A percentile compares a stretch with the other conserved stretches of the same genome.
These are phyloP conservation scores for Bolboschoenus planiculmis DNA, from an alignment of 176 grass and related monocot species.

Conservation along the genomic window DNA sequence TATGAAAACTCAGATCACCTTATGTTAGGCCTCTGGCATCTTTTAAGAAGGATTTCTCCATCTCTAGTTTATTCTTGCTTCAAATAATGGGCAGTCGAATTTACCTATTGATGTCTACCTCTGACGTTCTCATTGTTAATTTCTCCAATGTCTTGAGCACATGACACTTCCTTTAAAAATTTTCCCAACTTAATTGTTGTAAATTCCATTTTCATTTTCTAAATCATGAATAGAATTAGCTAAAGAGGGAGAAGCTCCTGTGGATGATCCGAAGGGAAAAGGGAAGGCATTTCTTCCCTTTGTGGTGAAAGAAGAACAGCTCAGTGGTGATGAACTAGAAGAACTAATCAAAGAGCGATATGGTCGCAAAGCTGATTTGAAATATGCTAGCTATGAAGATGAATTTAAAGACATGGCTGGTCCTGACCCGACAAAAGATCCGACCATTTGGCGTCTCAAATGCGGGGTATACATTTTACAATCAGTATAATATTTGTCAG, in stretches of 20 bases:
- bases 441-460: constrained; percentile 80
- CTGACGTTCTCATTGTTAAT: neutral
- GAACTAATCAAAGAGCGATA: constrained; percentile 72
- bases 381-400: constrained; percentile 43
- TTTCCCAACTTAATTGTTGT: neutral
- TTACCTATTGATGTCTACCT: neutral
- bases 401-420: constrained; percentile 36
- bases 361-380: constrained; percentile 31
- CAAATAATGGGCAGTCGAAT: neutral
- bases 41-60: neutral
- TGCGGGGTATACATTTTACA: constrained; percentile 59
- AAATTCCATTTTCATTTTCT: neutral
- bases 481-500: neutral
- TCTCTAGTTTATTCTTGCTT: neutral
- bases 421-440: constrained; percentile 45
- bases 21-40: neutral
- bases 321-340: constrained; percentile 92
- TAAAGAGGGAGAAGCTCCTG: constrained; percentile 22
- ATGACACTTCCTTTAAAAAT: neutral
- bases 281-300: constrained; percentile 75
- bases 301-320: constrained; percentile 81
- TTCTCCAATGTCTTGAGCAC: neutral
- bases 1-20: neutral
- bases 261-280: constrained; percentile 27
- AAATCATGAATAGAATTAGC: neutral